Evolutionary conservation across 805 yeast species (phyloP).

Genomic region (Pichia exigua): DNA sequence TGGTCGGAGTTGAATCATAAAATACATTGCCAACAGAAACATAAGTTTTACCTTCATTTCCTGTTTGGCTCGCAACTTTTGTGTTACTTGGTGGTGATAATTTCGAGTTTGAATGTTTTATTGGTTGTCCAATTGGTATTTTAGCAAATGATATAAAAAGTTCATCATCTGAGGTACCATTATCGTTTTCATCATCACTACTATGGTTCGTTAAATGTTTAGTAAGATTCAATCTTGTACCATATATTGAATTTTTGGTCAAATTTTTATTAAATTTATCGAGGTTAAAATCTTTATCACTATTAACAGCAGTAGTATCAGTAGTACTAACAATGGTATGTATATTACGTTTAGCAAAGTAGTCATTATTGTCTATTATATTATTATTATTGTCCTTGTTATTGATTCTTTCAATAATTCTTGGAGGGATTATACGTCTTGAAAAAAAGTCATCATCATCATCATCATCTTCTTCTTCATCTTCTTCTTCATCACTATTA

Average conservation of each 20-base stretch:
- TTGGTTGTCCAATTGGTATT: neutral
- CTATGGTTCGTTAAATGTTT: neutral
- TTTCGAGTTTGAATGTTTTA: neutral
- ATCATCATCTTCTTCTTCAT: neutral
- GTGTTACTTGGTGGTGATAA: neutral
- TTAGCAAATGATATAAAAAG: slow-evolving; percentile 9
- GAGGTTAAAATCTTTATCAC: neutral
- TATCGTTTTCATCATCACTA: slow-evolving; percentile 2
- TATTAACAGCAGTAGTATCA: neutral
- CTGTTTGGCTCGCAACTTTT: neutral
- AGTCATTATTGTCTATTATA: neutral
- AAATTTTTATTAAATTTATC: neutral
- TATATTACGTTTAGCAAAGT: neutral
- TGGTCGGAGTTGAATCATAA: slow-evolving; percentile 2
- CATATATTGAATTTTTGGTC: slow-evolving; percentile 10
- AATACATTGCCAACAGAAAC: slow-evolving; percentile 1
- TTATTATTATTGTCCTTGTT: neutral
- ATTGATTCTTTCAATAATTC: neutral
- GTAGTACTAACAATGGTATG: neutral
- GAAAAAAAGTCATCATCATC: neutral
- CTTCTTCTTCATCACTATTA: slow-evolving; percentile 1
- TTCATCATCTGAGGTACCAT: slow-evolving; percentile 7
- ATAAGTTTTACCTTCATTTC: neutral
- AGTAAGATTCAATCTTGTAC: slow-evolving; percentile 9
- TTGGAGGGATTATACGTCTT: neutral